A percentile compares a stretch with the other conserved stretches of the same genome.
These are phyloP conservation scores for Debaryomyces fabryi DNA, from an alignment of 1,139 yeast species.

Conservation along the genomic window DNA sequence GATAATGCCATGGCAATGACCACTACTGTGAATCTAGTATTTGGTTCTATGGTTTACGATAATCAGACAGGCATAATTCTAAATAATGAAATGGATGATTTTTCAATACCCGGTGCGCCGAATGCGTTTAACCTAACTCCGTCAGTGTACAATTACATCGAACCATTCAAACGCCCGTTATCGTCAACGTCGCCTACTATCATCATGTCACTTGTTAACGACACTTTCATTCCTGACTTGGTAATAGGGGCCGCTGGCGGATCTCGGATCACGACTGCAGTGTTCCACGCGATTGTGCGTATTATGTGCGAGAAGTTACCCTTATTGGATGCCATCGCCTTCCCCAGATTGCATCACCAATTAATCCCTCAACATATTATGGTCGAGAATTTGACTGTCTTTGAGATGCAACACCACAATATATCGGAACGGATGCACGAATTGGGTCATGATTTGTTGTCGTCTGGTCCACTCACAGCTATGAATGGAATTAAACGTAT, in stretches of 20 bases:
- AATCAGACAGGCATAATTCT: conserved; percentile 78
- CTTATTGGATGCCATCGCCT: conserved; percentile 69
- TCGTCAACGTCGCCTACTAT: conserved; percentile 84
- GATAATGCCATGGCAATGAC: conserved; percentile 84
- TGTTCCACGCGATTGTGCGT: conserved; percentile 78
- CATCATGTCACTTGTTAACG: conserved; percentile 40
- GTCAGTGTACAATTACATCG: conserved; percentile 74
- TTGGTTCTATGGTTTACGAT: conserved; percentile 84
- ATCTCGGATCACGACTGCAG: conserved; percentile 81
- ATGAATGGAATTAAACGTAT: conserved; percentile 44
- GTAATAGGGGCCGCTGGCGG: conserved; percentile 96
- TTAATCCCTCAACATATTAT: conserved; percentile 70
- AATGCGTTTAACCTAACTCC: conserved; percentile 85
- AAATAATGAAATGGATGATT: conserved; percentile 95
- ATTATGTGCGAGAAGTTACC: conserved; percentile 57
- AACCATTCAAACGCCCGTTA: conserved; percentile 78
- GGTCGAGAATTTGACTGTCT: conserved; percentile 54
- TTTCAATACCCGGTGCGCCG: conserved; percentile 67
- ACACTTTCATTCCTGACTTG: conserved; percentile 54
- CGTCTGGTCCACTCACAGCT: conserved; percentile 43
- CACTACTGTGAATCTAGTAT: conserved; percentile 83
- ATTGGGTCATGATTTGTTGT: conserved; percentile 33
- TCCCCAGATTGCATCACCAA: conserved; percentile 88
- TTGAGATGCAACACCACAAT: conserved; percentile 26
- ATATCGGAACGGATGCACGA: conserved; percentile 14